phyloP scores from a whole-genome alignment of 208 protist species.

The Porcisia hertigi region DNA sequence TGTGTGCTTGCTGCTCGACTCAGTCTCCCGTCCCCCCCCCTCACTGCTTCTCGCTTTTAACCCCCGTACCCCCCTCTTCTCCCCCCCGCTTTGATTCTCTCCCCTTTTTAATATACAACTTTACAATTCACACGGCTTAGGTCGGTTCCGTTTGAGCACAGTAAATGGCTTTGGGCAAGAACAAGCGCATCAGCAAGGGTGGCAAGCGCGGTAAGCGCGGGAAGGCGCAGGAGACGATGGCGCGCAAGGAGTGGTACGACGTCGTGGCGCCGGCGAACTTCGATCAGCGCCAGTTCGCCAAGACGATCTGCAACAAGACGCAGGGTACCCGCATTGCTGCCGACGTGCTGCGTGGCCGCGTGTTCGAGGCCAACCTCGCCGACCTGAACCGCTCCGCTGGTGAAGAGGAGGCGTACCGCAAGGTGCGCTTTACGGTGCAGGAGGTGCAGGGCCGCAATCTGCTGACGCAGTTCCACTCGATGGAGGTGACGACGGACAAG shows the following conservation, averaged over 20 bases:
- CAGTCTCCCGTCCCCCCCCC: not conserved
- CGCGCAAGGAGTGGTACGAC: conserved; percentile 99
- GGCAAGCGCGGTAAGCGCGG: conserved; percentile 95
- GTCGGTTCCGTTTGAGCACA: not conserved
- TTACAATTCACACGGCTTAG: not conserved
- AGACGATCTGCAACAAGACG: conserved; percentile 98
- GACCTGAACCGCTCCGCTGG: conserved; percentile 95
- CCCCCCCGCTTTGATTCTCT: not conserved
- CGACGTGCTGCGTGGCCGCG: conserved; percentile 96
- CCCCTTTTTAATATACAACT: not conserved
- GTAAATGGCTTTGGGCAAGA: conserved; percentile 91
- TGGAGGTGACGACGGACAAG: conserved; percentile 98
- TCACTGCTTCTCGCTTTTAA: not conserved
- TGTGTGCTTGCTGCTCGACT: not conserved
- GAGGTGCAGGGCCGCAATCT: conserved; percentile 97
- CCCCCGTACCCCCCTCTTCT: not conserved
- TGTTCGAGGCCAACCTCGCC: conserved; percentile 97
- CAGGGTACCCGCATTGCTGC: conserved; percentile 94
- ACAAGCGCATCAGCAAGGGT: conserved; percentile 96
- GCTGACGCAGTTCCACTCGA: conserved; percentile 99
- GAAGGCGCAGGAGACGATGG: conserved; percentile 96
- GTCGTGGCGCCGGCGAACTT: conserved; percentile 98
- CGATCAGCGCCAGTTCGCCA: conserved; percentile 93
- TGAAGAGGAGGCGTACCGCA: conserved; percentile 92
- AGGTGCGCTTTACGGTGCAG: conserved; percentile 96